Percentiles rank a stretch among this genome's conserved stretches.
Evolutionary conservation across 2,329 filamentous ascomycete species (phyloP).

Genomic region (Cercospora sp.): DNA sequence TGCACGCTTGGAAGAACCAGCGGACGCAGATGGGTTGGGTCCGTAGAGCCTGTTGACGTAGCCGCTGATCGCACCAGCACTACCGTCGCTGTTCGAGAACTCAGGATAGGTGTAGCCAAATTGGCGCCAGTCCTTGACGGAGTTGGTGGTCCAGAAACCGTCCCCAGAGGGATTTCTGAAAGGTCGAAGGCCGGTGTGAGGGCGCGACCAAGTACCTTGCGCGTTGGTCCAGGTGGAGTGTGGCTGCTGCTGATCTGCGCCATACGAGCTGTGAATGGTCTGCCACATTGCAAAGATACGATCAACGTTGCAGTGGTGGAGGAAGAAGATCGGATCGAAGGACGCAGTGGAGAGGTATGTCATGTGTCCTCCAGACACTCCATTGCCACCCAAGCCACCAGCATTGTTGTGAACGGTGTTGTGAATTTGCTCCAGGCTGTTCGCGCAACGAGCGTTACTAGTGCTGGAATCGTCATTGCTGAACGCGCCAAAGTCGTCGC

Average conservation of each 20-base stretch:
- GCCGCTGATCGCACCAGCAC: slow-evolving; percentile 46
- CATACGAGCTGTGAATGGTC: slow-evolving; percentile 30
- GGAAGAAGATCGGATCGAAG: slow-evolving; percentile 40
- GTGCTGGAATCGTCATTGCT: slow-evolving; percentile 29
- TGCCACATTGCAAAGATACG: slow-evolving; percentile 40
- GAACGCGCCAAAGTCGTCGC: slow-evolving; percentile 30
- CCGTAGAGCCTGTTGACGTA: slow-evolving; percentile 60
- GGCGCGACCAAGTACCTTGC: slow-evolving; percentile 14
- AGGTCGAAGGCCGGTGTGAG: slow-evolving; percentile 51
- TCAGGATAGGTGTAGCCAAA: slow-evolving; percentile 78
- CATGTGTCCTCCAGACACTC: slow-evolving; percentile 35
- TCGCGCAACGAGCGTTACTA: slow-evolving; percentile 28
- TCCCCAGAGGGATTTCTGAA: slow-evolving; percentile 60
- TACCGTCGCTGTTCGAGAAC: slow-evolving; percentile 48
- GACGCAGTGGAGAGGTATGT: slow-evolving; percentile 34
- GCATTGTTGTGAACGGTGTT: slow-evolving; percentile 32
- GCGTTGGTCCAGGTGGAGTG: slow-evolving; percentile 36
- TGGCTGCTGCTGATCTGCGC: slow-evolving; percentile 29
- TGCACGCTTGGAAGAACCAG: slow-evolving; percentile 33
- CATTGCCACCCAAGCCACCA: slow-evolving; percentile 26
- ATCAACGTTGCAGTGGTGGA: slow-evolving; percentile 40
- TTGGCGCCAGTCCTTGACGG: slow-evolving; percentile 54
- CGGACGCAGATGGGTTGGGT: slow-evolving; percentile 36
- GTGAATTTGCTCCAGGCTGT: slow-evolving; percentile 33
- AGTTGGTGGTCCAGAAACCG: slow-evolving; percentile 67